Base-by-base conservation (phyloP, 768 basidiomycete species). In the Boletus rubropictus region DNA sequence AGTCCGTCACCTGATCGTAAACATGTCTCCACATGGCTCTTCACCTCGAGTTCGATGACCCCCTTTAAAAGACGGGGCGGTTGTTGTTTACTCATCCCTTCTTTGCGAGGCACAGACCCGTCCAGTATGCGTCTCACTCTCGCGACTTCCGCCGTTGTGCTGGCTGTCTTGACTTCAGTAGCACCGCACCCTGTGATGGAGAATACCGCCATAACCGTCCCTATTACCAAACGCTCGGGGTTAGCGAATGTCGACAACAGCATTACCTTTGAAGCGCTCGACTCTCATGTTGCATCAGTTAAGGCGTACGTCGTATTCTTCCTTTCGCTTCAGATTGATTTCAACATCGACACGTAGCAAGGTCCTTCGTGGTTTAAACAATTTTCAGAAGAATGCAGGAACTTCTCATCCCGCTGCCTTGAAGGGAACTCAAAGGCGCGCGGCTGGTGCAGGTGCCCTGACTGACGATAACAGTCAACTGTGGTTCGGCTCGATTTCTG, bases 401-500 rank as follows among this genome's bases (percentile, higher is more conserved):
- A 0, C 1, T 7, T 5, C 5, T 4, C 44, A 55, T 9, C 50
- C 45, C 5, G 36, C 47, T 32, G 42, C 36, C 5, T 22, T 11
- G 24, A 21, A 18, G 10, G 34, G 40, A 7, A 7, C 6, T 4
- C 36, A 43, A 18, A 44, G 15, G 12, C 43, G 42, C 3, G 34
- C 9, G 15, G 22, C 33, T 5, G 39, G 37, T 22, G 17, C 27
- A n/a, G 29, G 25, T 4, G 0, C n/a, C n/a, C 37, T 58, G 29
- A 49, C 15, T 4, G 6, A 22, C 8, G 0, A 27, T 4, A 3
- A 10, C 3, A 15, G 4, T 14, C 3, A n/a, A 5, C 14, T 48
- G 4, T 59, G 54, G 54, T 59, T 35, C 7, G 48, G 54, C n/a
- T 20, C 22, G 9, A 47, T 59, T n/a, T 17, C 22, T 17, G 46